Conservation (phyloP, 169 alveolate species). For the Blepharisma undulans region DNA sequence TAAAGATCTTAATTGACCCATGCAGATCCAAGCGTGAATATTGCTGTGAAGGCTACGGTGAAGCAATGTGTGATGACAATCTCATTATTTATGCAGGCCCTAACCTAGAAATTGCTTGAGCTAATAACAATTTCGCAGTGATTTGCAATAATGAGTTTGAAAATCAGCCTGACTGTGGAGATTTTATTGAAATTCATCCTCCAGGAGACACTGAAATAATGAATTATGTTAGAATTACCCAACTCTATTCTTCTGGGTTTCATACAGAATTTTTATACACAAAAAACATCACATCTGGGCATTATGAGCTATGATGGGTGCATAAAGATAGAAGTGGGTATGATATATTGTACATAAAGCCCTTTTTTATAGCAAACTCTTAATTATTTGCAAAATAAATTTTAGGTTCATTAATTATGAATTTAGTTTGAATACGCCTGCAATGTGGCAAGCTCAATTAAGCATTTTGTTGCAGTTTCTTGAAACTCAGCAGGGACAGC, state of each 20-base stretch:
- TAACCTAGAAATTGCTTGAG: constrained; percentile 72
- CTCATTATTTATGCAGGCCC: constrained; percentile 55
- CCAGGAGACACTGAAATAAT: constrained; percentile 54
- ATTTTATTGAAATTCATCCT: constrained; percentile 75
- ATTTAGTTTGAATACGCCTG: background rate
- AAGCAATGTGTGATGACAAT: constrained; percentile 72
- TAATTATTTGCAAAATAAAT: background rate
- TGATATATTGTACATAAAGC: constrained; percentile 65
- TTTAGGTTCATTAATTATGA: background rate
- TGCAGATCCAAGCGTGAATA: constrained; percentile 60
- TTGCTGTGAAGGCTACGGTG: constrained; percentile 74
- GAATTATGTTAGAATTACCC: constrained; percentile 45
- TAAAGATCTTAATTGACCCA: constrained; percentile 64
- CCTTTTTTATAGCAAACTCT: constrained; percentile 50
- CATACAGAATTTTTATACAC: constrained; percentile 70
- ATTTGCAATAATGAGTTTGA: constrained; percentile 56
- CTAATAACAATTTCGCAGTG: constrained; percentile 65
- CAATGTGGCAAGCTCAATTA: background rate
- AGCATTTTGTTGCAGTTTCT: background rate
- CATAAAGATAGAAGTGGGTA: constrained; percentile 68
- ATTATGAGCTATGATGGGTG: constrained; percentile 78
- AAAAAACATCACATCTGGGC: constrained; percentile 68
- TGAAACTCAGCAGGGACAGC: background rate
- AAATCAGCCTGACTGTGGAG: constrained; percentile 61
- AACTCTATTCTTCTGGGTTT: constrained; percentile 56